phyloP scores from a whole-genome alignment of 1,139 yeast species.

The Hyphopichia khmerensis region DNA sequence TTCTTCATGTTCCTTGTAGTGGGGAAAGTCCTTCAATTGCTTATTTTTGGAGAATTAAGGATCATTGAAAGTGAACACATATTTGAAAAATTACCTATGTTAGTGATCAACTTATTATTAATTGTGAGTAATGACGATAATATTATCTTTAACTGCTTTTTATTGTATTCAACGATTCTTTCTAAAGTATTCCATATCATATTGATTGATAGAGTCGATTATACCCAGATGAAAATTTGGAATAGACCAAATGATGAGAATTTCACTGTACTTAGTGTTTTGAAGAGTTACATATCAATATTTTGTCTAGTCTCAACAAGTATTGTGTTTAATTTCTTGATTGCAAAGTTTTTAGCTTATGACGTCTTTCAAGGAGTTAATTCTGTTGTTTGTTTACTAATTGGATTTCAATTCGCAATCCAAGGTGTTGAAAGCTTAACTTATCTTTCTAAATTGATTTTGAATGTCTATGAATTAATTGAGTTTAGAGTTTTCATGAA shows the following conservation, averaged over 20 bases:
- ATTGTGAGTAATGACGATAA: conserved; percentile 60
- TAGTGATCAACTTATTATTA: conserved; percentile 56
- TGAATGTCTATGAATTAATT: conserved; percentile 59
- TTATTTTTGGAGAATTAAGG: conserved; percentile 75
- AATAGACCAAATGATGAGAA: conserved; percentile 25
- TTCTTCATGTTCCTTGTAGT: conserved; percentile 36
- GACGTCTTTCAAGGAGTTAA: conserved; percentile 55
- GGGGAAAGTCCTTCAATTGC: conserved; percentile 44
- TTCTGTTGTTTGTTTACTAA: conserved; percentile 53
- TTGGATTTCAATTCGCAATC: conserved; percentile 77
- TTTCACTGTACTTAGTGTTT: conserved; percentile 22
- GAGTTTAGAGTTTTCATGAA: conserved; percentile 18
- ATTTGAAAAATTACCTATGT: conserved; percentile 64
- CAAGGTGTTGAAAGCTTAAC: conserved; percentile 57
- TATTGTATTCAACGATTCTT: conserved; percentile 48
- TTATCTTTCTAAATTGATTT: conserved; percentile 45
- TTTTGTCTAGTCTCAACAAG: conserved; percentile 40
- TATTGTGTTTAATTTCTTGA: conserved; percentile 47
- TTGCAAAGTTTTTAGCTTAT: conserved; percentile 57
- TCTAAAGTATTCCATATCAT: conserved; percentile 77
- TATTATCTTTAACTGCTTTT: conserved; percentile 45
- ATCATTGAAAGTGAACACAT: conserved; percentile 76
- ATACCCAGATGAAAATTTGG: conserved; percentile 38
- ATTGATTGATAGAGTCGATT: conserved; percentile 61
- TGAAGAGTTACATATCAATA: conserved; percentile 16